Evolutionary conservation across 139 green algal species (phyloP).

Genomic region (Chlorokybus atmophyticus): DNA sequence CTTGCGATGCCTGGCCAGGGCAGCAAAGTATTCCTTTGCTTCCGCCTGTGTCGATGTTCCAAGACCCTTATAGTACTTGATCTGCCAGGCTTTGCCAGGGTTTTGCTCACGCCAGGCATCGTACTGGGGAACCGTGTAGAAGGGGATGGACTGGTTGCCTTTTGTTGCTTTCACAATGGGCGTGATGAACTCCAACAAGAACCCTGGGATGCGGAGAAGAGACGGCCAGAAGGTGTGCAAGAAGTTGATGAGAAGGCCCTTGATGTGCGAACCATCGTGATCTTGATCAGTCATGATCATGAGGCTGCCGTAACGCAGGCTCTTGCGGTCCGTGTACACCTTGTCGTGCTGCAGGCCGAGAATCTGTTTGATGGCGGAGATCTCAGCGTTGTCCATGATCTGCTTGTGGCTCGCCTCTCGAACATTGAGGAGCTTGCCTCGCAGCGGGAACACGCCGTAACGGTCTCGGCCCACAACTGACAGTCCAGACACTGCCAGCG

Average conservation of each 20-base stretch:
- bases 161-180: constrained; percentile 96
- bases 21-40: constrained; percentile 93
- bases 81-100: constrained; percentile 61
- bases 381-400: constrained; percentile 91
- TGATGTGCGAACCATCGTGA: constrained; percentile 98
- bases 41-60: constrained; percentile 84
- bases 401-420: constrained; percentile 74
- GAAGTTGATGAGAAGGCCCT: constrained; percentile 99
- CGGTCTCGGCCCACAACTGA: constrained; percentile 84
- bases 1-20: constrained; percentile 44
- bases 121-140: constrained; percentile 99
- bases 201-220: constrained; percentile 80
- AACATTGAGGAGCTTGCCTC: constrained; percentile 98
- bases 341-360: constrained; percentile 93
- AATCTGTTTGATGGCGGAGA: constrained; percentile 98
- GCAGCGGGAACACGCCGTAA: constrained; percentile 94
- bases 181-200: constrained; percentile 98
- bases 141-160: constrained; percentile 53
- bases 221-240: constrained; percentile 94
- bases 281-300: constrained; percentile 99
- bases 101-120: constrained; percentile 79
- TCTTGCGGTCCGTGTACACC: constrained; percentile 75
- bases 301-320: constrained; percentile 91
- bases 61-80: constrained; percentile 99
- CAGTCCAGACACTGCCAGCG: constrained; percentile 85